A percentile compares a stretch with the other conserved stretches of the same genome.
Evolutionary conservation across 1,284 basidiomycete species (phyloP).

Genomic region (Fomes fomentarius): DNA sequence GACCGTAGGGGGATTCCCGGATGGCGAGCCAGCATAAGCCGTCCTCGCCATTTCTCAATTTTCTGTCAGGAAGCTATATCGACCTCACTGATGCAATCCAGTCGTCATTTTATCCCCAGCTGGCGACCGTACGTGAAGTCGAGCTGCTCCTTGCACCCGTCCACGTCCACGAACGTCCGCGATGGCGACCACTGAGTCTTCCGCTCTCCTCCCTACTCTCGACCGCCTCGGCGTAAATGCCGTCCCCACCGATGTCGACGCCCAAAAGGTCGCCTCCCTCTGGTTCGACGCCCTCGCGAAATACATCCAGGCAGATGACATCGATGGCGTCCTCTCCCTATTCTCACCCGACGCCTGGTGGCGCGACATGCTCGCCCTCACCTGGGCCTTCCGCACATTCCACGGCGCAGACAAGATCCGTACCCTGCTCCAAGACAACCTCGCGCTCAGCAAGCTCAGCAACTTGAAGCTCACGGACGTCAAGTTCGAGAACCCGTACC

Average conservation of each 20-base stretch:
- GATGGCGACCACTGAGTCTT: slow-evolving; percentile 24
- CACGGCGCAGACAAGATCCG: slow-evolving; percentile 44
- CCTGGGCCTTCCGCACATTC: slow-evolving; percentile 71
- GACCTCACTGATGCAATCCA: too few relatives aligned
- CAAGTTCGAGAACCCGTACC: slow-evolving; percentile 44
- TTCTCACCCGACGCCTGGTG: slow-evolving; percentile 53
- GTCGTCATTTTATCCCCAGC: too few relatives aligned
- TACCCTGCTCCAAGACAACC: slow-evolving; percentile 49
- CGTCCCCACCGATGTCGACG: slow-evolving; percentile 39
- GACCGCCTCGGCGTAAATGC: slow-evolving; percentile 42
- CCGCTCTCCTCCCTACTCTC: slow-evolving; percentile 46
- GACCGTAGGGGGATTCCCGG: too few relatives aligned
- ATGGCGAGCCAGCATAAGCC: too few relatives aligned
- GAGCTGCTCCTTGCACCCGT: too few relatives aligned
- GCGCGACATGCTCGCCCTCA: slow-evolving; percentile 64
- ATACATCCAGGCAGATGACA: slow-evolving; percentile 38
- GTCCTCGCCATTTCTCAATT: too few relatives aligned
- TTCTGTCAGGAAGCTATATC: too few relatives aligned
- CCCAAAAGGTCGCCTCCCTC: slow-evolving; percentile 39
- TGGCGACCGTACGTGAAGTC: too few relatives aligned
- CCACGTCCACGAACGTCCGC: slow-evolving; percentile 4
- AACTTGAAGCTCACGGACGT: slow-evolving; percentile 45
- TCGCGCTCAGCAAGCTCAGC: slow-evolving; percentile 40
- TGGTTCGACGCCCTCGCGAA: slow-evolving; percentile 52
- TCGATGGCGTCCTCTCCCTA: slow-evolving; percentile 39